Evolutionary conservation across 2,329 filamentous ascomycete species (phyloP).

Genomic region (Didymella pinodella): DNA sequence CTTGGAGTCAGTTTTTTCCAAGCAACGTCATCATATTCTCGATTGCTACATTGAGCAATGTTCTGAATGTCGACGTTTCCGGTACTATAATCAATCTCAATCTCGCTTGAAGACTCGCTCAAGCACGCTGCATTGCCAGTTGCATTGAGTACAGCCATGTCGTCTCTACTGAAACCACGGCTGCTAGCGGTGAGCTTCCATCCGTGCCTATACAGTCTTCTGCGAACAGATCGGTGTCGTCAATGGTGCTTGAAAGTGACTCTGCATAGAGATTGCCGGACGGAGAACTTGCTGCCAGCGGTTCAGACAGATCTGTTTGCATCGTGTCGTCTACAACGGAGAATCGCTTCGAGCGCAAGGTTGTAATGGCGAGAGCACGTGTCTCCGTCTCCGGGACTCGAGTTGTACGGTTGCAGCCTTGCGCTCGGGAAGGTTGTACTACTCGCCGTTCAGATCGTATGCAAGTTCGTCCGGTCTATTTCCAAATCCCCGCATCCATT

Average conservation of each 20-base stretch:
- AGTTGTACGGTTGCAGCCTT: slow-evolving; percentile 3
- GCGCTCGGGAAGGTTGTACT: neutral
- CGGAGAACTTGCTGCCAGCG: neutral
- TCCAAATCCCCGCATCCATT: neutral
- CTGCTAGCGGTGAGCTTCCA: neutral
- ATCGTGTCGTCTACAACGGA: neutral
- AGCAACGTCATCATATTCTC: neutral
- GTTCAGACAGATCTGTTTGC: neutral
- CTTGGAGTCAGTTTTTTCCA: neutral
- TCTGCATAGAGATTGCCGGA: neutral
- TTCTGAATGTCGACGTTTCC: neutral
- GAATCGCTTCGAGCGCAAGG: neutral
- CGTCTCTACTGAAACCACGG: neutral
- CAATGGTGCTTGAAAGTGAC: neutral
- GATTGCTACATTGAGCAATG: neutral
- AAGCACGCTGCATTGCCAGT: too few species aligned
- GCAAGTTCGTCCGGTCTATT: neutral
- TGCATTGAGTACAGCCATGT: neutral
- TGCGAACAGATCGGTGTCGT: neutral
- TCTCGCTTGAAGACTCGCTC: too few species aligned
- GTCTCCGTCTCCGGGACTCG: neutral
- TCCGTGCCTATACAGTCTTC: neutral
- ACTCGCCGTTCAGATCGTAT: neutral
- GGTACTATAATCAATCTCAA: too few species aligned
- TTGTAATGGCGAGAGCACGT: neutral